phyloP scores from a whole-genome alignment of 148 eudicot genomes.

The Amaranthus hypochondriacus region DNA sequence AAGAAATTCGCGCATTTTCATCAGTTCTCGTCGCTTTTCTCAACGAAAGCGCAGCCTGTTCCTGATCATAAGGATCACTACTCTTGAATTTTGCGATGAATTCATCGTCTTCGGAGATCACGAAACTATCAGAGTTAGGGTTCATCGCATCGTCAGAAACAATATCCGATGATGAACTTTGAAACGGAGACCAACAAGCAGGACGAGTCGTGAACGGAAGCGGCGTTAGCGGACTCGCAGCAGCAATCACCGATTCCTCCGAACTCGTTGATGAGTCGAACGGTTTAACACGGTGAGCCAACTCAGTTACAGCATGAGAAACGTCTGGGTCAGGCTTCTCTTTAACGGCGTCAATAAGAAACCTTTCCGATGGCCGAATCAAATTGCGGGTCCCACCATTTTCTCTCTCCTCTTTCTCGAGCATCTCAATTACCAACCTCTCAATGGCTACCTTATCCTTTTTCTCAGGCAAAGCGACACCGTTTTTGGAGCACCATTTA shows the following conservation, averaged over 20 bases:
- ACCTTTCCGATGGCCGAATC: constrained; percentile 46
- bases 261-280: constrained; percentile 59
- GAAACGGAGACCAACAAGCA: constrained; percentile 49
- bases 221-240: constrained; percentile 36
- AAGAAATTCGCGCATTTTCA: constrained; percentile 41
- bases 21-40: constrained; percentile 52
- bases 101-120: constrained; percentile 38
- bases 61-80: constrained; percentile 54
- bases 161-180: constrained; percentile 53
- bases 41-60: constrained; percentile 37
- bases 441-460: constrained; percentile 39
- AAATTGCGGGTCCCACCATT: neutral
- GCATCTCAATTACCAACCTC: constrained; percentile 20
- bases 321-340: constrained; percentile 39
- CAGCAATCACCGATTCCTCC: constrained; percentile 72
- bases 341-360: constrained; percentile 46
- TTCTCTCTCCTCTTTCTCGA: constrained; percentile 5
- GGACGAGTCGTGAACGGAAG: constrained; percentile 72
- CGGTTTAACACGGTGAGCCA: constrained; percentile 41
- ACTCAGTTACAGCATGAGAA: constrained; percentile 61
- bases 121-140: constrained; percentile 11
- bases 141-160: constrained; percentile 22
- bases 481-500: constrained; percentile 51
- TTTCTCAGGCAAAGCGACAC: constrained; percentile 26
- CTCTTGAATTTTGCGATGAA: constrained; percentile 40